A percentile compares a stretch with the other conserved stretches of the same genome.
Conservation (phyloP, 495 filamentous ascomycete genomes). For the Evernia prunastri region DNA sequence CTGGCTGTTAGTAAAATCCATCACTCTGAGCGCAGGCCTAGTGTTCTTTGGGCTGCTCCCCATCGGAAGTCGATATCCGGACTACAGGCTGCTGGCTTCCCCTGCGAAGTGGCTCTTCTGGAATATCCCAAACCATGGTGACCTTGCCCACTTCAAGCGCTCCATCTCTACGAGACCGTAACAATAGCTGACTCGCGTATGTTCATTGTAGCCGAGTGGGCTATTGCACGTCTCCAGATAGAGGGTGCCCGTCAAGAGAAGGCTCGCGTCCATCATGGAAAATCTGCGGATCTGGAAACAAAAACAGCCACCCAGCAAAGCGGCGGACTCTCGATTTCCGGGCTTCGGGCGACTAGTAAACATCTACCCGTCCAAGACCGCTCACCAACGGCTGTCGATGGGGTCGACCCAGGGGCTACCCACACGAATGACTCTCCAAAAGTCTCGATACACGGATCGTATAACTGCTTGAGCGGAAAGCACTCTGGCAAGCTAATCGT, state of each 20-base stretch:
- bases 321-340: not conserved
- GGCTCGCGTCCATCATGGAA: not conserved
- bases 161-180: slow-evolving; percentile 1
- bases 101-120: slow-evolving; percentile 35
- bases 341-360: not conserved
- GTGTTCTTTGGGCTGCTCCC: slow-evolving; percentile 35
- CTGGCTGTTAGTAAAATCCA: slow-evolving; percentile 27
- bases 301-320: not conserved
- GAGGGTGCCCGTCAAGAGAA: slow-evolving; percentile 17
- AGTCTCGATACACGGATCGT: slow-evolving; percentile 7
- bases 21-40: slow-evolving; percentile 28
- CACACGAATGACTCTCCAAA: not conserved
- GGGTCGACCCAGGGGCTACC: not conserved
- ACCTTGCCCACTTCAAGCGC: slow-evolving; percentile 5
- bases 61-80: slow-evolving; percentile 31
- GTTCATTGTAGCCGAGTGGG: slow-evolving; percentile 23
- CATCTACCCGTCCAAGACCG: not conserved
- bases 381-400: not conserved
- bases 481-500: not conserved
- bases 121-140: slow-evolving; percentile 31
- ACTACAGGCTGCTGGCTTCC: slow-evolving; percentile 34
- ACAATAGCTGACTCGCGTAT: not conserved
- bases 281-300: not conserved
- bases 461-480: slow-evolving; percentile 7
- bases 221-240: slow-evolving; percentile 27